Percentiles rank a stretch among this genome's conserved stretches.
Conservation (phyloP, 768 basidiomycete species). For the Mycena vitilis region DNA sequence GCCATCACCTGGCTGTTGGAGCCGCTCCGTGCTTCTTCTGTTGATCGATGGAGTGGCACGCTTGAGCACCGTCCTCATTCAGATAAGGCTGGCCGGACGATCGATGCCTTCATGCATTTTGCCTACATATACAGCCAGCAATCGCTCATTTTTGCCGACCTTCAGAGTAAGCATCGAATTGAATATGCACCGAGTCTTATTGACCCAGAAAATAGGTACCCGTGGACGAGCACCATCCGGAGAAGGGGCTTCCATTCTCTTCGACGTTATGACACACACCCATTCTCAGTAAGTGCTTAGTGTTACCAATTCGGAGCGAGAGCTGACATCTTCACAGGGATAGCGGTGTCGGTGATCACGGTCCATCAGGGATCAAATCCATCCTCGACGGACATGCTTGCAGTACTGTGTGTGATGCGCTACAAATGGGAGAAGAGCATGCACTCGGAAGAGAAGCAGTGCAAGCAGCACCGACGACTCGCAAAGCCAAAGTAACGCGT, state of each 20-base stretch:
- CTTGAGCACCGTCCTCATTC: constrained; percentile 6
- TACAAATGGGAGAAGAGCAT: not conserved
- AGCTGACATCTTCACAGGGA: not conserved
- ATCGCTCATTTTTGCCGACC: constrained; percentile 3
- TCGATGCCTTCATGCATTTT: constrained; percentile 23
- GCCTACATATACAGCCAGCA: constrained; percentile 9
- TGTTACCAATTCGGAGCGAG: not conserved
- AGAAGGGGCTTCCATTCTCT: not conserved
- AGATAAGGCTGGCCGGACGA: constrained; percentile 15
- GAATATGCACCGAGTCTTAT: too few species aligned
- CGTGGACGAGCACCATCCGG: not conserved
- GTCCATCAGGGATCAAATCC: not conserved
- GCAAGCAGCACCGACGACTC: too few species aligned
- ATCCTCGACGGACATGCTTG: not conserved
- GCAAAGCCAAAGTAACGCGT: too few species aligned
- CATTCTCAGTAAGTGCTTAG: not conserved
- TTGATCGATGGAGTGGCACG: constrained; percentile 19
- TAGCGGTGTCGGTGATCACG: constrained; percentile 1
- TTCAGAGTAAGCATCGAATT: constrained; percentile 4
- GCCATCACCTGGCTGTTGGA: constrained; percentile 17
- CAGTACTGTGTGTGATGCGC: not conserved
- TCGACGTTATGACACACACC: not conserved
- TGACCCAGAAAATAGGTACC: not conserved
- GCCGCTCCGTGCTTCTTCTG: constrained; percentile 3
- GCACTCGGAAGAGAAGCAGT: not conserved